Conservation (phyloP, 306 rosid genomes). For the Fragaria ananassa region DNA sequence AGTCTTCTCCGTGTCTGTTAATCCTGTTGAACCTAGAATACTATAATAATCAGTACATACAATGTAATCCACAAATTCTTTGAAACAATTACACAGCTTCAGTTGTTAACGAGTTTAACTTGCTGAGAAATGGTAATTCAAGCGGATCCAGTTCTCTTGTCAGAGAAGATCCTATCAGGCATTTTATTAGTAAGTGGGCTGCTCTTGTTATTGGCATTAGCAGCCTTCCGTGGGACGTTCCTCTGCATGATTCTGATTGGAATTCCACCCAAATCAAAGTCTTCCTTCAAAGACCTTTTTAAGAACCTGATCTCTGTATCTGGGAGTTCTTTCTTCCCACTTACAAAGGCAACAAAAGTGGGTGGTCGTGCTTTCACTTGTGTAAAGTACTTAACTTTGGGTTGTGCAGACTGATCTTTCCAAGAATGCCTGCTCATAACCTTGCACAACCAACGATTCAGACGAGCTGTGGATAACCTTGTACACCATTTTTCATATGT, state of each 20-base stretch:
- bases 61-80: background rate
- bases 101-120: background rate
- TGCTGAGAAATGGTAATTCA: constrained; percentile 1
- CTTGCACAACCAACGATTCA: constrained; percentile 95
- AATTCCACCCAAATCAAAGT: constrained; percentile 93
- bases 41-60: background rate
- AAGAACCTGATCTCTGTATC: constrained; percentile 76
- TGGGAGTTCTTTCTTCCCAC: constrained; percentile 68
- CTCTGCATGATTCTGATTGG: constrained; percentile 88
- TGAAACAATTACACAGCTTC: background rate
- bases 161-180: constrained; percentile 47
- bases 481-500: constrained; percentile 88
- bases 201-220: constrained; percentile 38
- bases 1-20: no score
- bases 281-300: constrained; percentile 86
- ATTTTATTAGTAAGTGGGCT: constrained; percentile 26
- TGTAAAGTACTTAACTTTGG: constrained; percentile 87
- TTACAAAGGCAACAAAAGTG: constrained; percentile 78
- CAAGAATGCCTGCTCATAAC: constrained; percentile 98
- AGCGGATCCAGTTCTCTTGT: constrained; percentile 49
- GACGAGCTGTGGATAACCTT: constrained; percentile 77
- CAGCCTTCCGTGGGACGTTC: constrained; percentile 40
- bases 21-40: no score
- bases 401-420: constrained; percentile 91
- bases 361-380: constrained; percentile 98